A percentile compares a stretch with the other conserved stretches of the same genome.
phyloP scores from a whole-genome alignment of 306 rosid species.

The Rosa multiflora region DNA sequence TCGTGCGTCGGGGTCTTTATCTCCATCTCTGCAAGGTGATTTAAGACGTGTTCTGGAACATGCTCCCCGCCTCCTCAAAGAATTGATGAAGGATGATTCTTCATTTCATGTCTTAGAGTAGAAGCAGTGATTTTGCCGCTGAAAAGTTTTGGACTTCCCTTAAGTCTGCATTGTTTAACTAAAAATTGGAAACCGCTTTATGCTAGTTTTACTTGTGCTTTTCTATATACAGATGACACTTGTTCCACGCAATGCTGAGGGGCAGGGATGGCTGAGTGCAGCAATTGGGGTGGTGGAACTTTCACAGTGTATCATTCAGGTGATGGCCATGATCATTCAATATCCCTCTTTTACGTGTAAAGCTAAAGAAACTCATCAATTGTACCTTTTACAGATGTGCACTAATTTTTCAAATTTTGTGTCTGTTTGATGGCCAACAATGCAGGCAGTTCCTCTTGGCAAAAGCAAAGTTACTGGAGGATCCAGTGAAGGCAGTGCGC shows the following conservation, averaged over 20 bases:
- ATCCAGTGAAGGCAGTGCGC: slow-evolving; percentile 89
- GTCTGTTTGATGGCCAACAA: not conserved
- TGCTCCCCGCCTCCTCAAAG: slow-evolving; percentile 95
- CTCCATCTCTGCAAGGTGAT: slow-evolving; percentile 76
- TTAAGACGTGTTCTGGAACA: slow-evolving; percentile 79
- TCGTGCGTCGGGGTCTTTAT: slow-evolving; percentile 62
- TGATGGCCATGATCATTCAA: slow-evolving; percentile 19
- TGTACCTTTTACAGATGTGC: too few species aligned
- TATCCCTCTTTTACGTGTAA: not conserved
- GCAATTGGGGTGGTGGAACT: slow-evolving; percentile 94
- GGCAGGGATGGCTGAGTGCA: slow-evolving; percentile 98
- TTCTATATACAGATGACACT: slow-evolving; percentile 70
- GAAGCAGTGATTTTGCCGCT: not conserved
- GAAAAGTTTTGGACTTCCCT: not conserved
- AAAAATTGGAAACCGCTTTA: not conserved
- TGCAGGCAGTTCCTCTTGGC: slow-evolving; percentile 93
- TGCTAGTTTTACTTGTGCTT: not conserved
- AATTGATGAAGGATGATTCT: slow-evolving; percentile 77
- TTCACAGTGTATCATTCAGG: slow-evolving; percentile 95
- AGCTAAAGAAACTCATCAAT: too few species aligned
- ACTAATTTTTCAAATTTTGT: not conserved
- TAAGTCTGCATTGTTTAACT: not conserved
- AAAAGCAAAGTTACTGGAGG: slow-evolving; percentile 85
- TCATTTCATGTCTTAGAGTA: slow-evolving; percentile 26
- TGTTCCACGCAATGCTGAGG: slow-evolving; percentile 85